Percentiles rank a stretch among this genome's conserved stretches.
Evolutionary conservation across 495 filamentous ascomycete species (phyloP).

Genomic region (Penicillium samsonianum): DNA sequence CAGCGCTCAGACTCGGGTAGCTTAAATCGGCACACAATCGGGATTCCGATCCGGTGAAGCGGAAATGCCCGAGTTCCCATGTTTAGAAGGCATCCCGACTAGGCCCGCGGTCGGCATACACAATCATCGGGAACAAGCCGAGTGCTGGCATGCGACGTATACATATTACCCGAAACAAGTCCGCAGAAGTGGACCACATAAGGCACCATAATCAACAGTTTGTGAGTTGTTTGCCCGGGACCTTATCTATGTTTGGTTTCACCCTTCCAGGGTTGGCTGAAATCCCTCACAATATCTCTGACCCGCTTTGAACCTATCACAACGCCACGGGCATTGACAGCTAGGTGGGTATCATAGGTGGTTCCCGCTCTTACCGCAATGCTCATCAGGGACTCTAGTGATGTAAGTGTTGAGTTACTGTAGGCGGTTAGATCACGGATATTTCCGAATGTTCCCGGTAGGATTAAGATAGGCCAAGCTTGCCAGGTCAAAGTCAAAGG

Average conservation of each 20-base stretch:
- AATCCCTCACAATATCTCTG: background rate
- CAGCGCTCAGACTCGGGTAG: constrained; percentile 25
- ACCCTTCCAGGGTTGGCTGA: background rate
- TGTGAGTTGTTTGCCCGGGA: background rate
- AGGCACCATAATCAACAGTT: background rate
- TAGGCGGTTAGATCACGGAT: constrained; percentile 12
- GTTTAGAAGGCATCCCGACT: constrained; percentile 22
- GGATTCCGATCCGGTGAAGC: constrained; percentile 32
- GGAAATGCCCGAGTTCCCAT: constrained; percentile 23
- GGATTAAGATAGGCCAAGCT: constrained; percentile 2
- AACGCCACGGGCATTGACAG: constrained; percentile 13
- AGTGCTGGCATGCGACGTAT: background rate
- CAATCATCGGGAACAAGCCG: constrained; percentile 3
- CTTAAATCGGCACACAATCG: constrained; percentile 25
- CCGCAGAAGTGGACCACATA: background rate
- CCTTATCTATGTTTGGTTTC: constrained; percentile 9
- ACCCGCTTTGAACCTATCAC: background rate
- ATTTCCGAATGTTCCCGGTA: constrained; percentile 11
- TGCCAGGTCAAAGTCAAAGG: background rate
- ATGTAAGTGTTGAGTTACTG: background rate
- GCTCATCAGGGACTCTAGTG: background rate
- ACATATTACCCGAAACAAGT: constrained; percentile 1
- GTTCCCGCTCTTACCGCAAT: constrained; percentile 19
- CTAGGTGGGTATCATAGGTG: background rate
- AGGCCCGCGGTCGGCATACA: constrained; percentile 13